Base-by-base conservation (phyloP, 2,329 filamentous ascomycete genomes). In the Diaporthe sp. region DNA sequence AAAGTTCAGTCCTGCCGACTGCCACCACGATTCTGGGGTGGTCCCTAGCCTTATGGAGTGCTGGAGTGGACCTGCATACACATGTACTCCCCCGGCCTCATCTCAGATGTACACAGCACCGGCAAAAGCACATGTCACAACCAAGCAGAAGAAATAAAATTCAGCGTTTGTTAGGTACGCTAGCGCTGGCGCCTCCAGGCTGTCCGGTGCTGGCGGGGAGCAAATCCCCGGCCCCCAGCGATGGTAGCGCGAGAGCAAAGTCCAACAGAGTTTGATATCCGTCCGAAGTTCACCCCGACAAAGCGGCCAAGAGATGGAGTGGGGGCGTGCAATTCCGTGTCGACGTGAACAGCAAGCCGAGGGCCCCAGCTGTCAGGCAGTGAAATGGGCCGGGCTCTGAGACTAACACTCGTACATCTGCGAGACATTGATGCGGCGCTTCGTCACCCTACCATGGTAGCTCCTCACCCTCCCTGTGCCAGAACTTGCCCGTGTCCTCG, bases 381-480 rank as follows among this genome's bases (percentile, higher is more conserved):
- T 38, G 19, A 50, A 55, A 50, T 57, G 57, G 22, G 54, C 28
- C 33, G 28, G 68, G 54, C 40, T 35, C 52, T 38, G 28, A 25
- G 28, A 71, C 68, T 38, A 38, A 45, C 38, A 35, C 58, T 42
- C 25, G 38, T 55, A 52, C 47, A 55, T 22, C 57, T 55, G 42
- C 25, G 25, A 30, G 25, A 42, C 61, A 40, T 25, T 45, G 38
- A 55, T 67, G 71, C 57, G 22, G 47, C 61, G 45, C 33, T 40
- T 64, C 33, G 22, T 30, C 33, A 35, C 57, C 52, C 68, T 72
- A 74, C 73, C 73, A 74, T 12, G 68, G 68, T 28, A 74, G 40
- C 33, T 72, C 73, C n/a, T 72, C 33, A n/a, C 68, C 73, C 22
- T 74, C 68, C 50, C 68, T 71, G 35, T 72, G 73, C 73, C 73